These are phyloP conservation scores for Ganoderma leucocontextum DNA, from an alignment of 1,284 basidiomycete species.

Conservation along the genomic window DNA sequence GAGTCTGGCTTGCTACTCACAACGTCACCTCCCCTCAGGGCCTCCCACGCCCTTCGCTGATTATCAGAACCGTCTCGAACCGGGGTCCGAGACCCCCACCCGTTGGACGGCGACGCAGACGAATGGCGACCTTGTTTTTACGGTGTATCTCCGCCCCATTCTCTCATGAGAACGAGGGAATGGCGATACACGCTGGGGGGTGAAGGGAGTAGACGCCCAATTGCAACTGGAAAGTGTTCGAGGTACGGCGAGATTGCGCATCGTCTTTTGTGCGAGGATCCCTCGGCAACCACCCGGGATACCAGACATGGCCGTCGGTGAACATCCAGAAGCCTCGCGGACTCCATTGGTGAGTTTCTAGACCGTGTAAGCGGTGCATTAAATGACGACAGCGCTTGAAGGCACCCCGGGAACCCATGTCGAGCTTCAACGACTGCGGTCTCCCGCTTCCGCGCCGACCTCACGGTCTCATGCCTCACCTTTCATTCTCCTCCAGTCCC, in stretches of 20 bases:
- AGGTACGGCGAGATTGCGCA: slow-evolving; percentile 24
- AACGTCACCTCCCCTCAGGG: slow-evolving; percentile 6
- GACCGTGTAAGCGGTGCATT: slow-evolving; percentile 20
- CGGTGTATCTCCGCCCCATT: slow-evolving; percentile 30
- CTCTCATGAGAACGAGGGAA: slow-evolving; percentile 29
- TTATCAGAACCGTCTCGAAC: slow-evolving; percentile 20
- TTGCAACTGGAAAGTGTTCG: slow-evolving; percentile 18
- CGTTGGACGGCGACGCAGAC: not conserved
- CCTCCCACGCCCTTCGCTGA: slow-evolving; percentile 18
- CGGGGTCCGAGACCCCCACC: slow-evolving; percentile 8
- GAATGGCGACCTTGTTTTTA: slow-evolving; percentile 15
- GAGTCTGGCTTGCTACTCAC: slow-evolving; percentile 16
- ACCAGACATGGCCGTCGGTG: slow-evolving; percentile 10
- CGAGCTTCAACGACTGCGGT: slow-evolving; percentile 19
- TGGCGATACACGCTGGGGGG: slow-evolving; percentile 21
- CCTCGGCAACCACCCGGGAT: slow-evolving; percentile 24
- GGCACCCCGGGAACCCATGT: slow-evolving; percentile 22
- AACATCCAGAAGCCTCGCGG: slow-evolving; percentile 19
- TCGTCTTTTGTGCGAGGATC: slow-evolving; percentile 32
- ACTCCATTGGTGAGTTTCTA: slow-evolving; percentile 15
- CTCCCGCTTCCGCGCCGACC: slow-evolving; percentile 25
- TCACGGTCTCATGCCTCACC: slow-evolving; percentile 26
- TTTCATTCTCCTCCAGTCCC: slow-evolving; percentile 17
- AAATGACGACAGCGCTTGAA: slow-evolving; percentile 26
- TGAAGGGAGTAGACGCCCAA: slow-evolving; percentile 24